A percentile compares a stretch with the other conserved stretches of the same genome.
These are phyloP conservation scores for Candida rishiriensis DNA, from an alignment of 805 yeast genomes.

Conservation along the genomic window DNA sequence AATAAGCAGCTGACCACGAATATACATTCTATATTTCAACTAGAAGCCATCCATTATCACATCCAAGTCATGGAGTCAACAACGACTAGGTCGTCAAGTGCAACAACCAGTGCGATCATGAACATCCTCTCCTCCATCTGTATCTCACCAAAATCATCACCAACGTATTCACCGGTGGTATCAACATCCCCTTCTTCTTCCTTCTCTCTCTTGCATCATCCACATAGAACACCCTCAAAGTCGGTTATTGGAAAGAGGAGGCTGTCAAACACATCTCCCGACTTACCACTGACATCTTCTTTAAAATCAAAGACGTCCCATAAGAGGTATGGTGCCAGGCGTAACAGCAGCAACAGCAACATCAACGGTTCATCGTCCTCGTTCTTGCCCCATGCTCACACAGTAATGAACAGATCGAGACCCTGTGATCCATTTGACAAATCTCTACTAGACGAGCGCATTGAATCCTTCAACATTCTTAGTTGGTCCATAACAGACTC, in stretches of 20 bases:
- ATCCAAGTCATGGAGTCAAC: no score
- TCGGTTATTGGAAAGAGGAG: constrained; percentile 11
- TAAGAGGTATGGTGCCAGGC: not conserved
- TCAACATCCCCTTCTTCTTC: not conserved
- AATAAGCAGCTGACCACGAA: no score
- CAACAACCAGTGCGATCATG: constrained; percentile 15
- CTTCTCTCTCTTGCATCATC: constrained; percentile 2
- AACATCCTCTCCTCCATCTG: constrained; percentile 17
- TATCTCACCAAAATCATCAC: constrained; percentile 5
- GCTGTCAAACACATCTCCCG: constrained; percentile 17
- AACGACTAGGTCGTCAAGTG: constrained; percentile 1
- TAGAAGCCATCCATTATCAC: no score
- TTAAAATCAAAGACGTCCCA: not conserved
- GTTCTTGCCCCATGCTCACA: not conserved
- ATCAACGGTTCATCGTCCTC: constrained; percentile 1
- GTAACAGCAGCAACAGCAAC: constrained; percentile 4
- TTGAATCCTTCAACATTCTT: constrained; percentile 39
- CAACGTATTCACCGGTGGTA: not conserved
- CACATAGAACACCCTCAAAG: not conserved
- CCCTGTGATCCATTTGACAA: constrained; percentile 22
- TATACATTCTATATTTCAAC: no score
- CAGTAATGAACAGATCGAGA: not conserved
- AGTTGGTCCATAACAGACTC: constrained; percentile 41
- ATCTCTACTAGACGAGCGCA: constrained; percentile 33
- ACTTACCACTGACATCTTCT: not conserved